phyloP scores from a whole-genome alignment of 2,329 filamentous ascomycete species.

The Polychaeton citri region DNA sequence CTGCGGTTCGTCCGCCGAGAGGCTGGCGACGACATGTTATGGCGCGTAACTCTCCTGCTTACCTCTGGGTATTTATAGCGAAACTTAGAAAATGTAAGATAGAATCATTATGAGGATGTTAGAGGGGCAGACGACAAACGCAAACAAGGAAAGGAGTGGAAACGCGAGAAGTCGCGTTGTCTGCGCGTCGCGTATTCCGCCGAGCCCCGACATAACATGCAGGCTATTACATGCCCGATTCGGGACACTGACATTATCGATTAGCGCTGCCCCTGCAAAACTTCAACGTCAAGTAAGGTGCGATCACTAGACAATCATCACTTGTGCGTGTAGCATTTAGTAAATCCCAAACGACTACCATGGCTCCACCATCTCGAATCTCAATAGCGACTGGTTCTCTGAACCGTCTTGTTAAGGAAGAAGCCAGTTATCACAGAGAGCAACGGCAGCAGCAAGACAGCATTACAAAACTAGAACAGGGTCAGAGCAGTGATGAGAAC shows the following conservation, averaged over 20 bases:
- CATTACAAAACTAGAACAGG: conserved; percentile 52
- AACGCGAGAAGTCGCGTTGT: conserved; percentile 1
- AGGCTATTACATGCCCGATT: not conserved
- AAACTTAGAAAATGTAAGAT: no score
- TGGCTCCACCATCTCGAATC: conserved; percentile 67
- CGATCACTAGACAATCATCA: no score
- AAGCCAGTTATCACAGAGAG: conserved; percentile 81
- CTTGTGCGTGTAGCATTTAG: no score
- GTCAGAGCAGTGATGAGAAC: conserved; percentile 44
- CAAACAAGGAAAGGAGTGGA: conserved; percentile 1
- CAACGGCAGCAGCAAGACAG: conserved; percentile 59
- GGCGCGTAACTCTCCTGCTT: no score
- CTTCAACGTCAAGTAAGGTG: no score
- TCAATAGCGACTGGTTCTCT: conserved; percentile 69
- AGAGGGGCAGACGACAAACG: not conserved
- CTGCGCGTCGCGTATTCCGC: not conserved
- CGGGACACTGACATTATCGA: not conserved
- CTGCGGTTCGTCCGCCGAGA: conserved; percentile 41
- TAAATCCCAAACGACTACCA: no score
- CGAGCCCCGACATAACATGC: not conserved
- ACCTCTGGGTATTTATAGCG: no score
- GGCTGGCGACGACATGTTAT: conserved; percentile 49
- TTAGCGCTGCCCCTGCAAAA: no score
- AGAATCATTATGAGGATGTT: no score
- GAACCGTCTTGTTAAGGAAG: conserved; percentile 78